Evolutionary conservation across 2,329 filamentous ascomycete species (phyloP), one percentile per base, ranked within the genome.

Genomic region (Colletotrichum tanaceti): DNA sequence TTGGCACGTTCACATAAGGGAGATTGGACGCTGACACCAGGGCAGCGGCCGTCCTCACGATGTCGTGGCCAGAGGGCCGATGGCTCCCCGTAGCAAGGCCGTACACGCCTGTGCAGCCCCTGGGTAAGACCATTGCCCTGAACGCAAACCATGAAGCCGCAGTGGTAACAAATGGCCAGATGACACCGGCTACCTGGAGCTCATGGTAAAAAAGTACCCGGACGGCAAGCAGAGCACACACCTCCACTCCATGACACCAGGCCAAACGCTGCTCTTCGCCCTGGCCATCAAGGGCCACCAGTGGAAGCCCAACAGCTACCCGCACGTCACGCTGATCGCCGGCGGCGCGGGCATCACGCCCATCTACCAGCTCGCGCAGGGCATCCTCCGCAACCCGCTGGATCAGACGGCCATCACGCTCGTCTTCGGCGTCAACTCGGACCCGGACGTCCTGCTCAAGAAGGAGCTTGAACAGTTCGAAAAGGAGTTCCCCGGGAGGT

Each of bases 331-430:
- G 3, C 82, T 92, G 46, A 86, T 93, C 50, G 91, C 91, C 0
- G 91, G 91, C 52, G 91, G 91, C 14, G 90, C 89, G 0, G 91
- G 91, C 20, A 91, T 93, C 71, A 93, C 90, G 0, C 91, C 91
- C 0, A 85, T 90, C 71, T 92, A 87, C 75, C 89, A 91, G 75
- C 84, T 92, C 2, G 82, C 86, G 2, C 85, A 83, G 57, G 87
- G 87, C 2, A 90, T 91, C 64, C 79, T 91, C n/a, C 77, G 80
- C 52, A 87, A 92, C 73, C 84, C 88, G 0, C 77, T 82, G 1
- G 90, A 93, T 72, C 81, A 80, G 67, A 93, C 91, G 1, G 83
- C 83, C 61, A 82, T 93, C 50, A 88, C 86, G 0, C 82, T 93
- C 0, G 80, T 93, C 0, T 91, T 89, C 73, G 90, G 90, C 41